Conservation (phyloP, 257 asterid species). For the Solanum paucissectum region DNA sequence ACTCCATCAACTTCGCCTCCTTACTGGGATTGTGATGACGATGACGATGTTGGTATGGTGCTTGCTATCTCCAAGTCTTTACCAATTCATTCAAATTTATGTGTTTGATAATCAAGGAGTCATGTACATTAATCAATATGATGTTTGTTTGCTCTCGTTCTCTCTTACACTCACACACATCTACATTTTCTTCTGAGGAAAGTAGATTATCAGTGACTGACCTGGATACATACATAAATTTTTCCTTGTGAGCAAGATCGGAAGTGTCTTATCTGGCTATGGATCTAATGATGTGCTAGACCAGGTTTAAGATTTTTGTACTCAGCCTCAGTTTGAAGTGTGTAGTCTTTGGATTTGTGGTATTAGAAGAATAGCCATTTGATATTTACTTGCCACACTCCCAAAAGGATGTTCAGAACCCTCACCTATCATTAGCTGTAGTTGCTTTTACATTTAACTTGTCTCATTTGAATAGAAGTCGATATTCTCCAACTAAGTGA, state of each 20-base stretch:
- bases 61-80: not conserved
- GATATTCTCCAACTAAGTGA: not conserved
- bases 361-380: not conserved
- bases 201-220: not conserved
- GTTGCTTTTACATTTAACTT: not conserved
- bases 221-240: not conserved
- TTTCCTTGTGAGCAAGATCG: not conserved
- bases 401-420: not conserved
- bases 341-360: not conserved
- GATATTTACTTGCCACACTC: not conserved
- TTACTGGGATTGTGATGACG: slow-evolving; percentile 78
- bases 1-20: slow-evolving; percentile 81
- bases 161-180: not conserved
- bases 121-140: not conserved
- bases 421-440: not conserved
- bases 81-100: not conserved
- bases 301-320: not conserved
- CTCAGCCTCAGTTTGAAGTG: not conserved
- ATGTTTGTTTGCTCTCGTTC: not conserved
- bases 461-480: not conserved
- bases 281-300: not conserved
- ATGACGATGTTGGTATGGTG: slow-evolving; percentile 48
- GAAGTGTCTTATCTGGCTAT: not conserved
- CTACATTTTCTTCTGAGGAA: not conserved
- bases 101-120: not conserved